Evolutionary conservation across 495 filamentous ascomycete species (phyloP), one percentile per base, ranked within the genome.

Genomic region (Talaromyces borbonicus): DNA sequence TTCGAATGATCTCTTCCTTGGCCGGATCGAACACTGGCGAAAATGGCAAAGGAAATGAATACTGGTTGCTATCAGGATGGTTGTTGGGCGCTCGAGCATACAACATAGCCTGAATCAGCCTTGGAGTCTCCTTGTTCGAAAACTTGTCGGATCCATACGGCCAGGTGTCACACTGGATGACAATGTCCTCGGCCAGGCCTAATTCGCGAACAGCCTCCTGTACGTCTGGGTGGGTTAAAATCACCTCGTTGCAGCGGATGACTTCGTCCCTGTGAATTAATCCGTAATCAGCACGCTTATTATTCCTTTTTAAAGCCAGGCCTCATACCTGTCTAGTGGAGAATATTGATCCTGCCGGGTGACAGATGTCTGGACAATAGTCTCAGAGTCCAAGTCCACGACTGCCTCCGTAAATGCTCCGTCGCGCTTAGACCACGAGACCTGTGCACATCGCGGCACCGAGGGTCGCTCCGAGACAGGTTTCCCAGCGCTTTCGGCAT

Each of bases 21-120:
- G 63, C 64, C 1, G 73, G 68, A 48, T 74, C 73, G 20, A 85
- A 57, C 18, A 86, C 80, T 0, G 83, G 81, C 12, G 76, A 82
- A 46, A 86, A 76, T n/a, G 75, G 66, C 8, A 86, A 63, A 0
- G 83, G 83, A 41, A 84, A 74, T 1, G 83, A 73, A 57, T 87
- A 87, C 51, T 85, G 78, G 50, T 84, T 85, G 37, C 43, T 46
- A 8, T 46, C 43, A 14, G 29, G 43, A 22, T 46, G 29, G 43
- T 46, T 46, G 20, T 36, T 25, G 15, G 42, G 26, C n/a, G 42
- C 42, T 11, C 42, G 42, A 29, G 42, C 42, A 32, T 45, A 45
- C 42, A 45, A 26, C 22, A 45, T 45, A 9, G 23, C 22, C 26
- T 45, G 42, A 12, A 45, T 31, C 5, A 19, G 27, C 27, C 27